Percentiles rank a stretch among this genome's conserved stretches.
Evolutionary conservation across 257 asterid genomes (phyloP).

Genomic region (Fraxinus anomala): DNA sequence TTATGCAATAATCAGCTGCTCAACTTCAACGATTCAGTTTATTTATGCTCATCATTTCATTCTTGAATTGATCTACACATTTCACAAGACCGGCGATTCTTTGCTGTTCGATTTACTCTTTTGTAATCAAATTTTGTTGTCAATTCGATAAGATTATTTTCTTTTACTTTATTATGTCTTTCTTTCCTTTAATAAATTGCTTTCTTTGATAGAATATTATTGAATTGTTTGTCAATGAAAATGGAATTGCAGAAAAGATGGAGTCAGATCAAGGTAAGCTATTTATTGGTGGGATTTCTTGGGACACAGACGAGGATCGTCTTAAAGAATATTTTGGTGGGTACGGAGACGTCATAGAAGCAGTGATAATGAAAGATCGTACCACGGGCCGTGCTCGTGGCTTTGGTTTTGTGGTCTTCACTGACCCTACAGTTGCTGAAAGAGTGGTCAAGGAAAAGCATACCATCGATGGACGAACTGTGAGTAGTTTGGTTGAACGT

Average conservation of each 20-base stretch:
- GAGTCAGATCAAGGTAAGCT: conserved; percentile 83
- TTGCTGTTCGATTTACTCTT: conserved; percentile 3
- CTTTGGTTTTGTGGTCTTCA: conserved; percentile 76
- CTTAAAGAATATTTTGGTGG: conserved; percentile 66
- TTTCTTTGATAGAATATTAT: conserved; percentile 20
- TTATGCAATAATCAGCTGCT: conserved; percentile 25
- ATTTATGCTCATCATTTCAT: conserved; percentile 17
- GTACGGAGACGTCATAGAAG: conserved; percentile 77
- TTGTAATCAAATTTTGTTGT: conserved; percentile 14
- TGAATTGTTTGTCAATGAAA: conserved; percentile 14
- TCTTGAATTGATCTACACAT: conserved; percentile 23
- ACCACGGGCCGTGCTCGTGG: conserved; percentile 87
- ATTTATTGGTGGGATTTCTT: conserved; percentile 89
- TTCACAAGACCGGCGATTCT: conserved; percentile 20
- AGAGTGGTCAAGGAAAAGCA: conserved; percentile 82
- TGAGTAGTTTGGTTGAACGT: conserved; percentile 36
- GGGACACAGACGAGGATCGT: conserved; percentile 93
- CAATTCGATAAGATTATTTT: conserved; percentile 6
- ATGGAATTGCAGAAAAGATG: conserved; percentile 53
- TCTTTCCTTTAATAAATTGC: background rate
- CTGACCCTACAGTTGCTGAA: conserved; percentile 71
- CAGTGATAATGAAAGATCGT: conserved; percentile 86
- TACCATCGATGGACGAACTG: conserved; percentile 72
- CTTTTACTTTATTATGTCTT: background rate
- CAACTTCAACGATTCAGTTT: conserved; percentile 4